Evolutionary conservation across 1,284 basidiomycete genomes (phyloP).

Genomic region (Cutaneotrichosporon spelunceum): DNA sequence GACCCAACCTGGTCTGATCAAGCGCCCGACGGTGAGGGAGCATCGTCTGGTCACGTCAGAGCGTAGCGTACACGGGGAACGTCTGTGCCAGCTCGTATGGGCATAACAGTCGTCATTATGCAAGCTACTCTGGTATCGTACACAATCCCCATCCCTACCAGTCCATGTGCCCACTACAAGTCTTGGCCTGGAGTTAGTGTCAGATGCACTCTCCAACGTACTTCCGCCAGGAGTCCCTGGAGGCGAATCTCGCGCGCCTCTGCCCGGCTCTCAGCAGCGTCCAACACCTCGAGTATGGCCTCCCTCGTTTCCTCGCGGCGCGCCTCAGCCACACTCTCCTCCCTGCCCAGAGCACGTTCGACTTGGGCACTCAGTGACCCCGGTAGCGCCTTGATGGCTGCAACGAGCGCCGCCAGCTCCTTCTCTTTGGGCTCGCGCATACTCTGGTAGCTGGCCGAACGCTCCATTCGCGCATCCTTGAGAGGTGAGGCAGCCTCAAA

Average conservation of each 20-base stretch:
- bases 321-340: slow-evolving; percentile 4
- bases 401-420: slow-evolving; percentile 1
- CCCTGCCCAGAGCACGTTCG: neutral
- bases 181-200: slow-evolving; percentile 22
- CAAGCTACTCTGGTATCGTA: slow-evolving; percentile 5
- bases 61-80: neutral
- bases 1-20: no score
- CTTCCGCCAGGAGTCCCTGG: slow-evolving; percentile 20
- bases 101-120: slow-evolving; percentile 1
- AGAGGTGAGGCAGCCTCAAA: neutral
- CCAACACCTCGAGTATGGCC: slow-evolving; percentile 17
- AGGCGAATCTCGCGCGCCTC: slow-evolving; percentile 21
- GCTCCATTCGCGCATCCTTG: neutral
- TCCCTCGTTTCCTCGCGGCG: slow-evolving; percentile 10
- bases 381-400: slow-evolving; percentile 12
- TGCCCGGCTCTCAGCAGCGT: slow-evolving; percentile 17
- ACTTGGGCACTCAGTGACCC: neutral
- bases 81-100: neutral
- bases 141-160: slow-evolving; percentile 12
- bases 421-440: neutral
- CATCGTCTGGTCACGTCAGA: no score
- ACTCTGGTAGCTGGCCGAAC: neutral
- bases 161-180: slow-evolving; percentile 23
- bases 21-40: no score
- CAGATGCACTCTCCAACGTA: slow-evolving; percentile 9